Conservation (phyloP, 2,329 filamentous ascomycete genomes). For the Diplodia mutila region DNA sequence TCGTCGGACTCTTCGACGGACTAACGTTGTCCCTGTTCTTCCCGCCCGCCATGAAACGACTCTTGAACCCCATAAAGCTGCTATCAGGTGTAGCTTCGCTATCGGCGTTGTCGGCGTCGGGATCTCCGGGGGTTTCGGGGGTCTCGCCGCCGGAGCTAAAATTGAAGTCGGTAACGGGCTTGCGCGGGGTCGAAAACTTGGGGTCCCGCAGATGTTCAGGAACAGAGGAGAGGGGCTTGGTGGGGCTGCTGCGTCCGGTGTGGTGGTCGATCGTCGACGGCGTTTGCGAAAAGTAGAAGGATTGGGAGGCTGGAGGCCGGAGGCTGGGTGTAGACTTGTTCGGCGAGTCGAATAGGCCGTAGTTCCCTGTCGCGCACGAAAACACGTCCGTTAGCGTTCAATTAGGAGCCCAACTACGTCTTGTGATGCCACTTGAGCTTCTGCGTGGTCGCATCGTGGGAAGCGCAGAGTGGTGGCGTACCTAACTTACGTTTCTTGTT, state of each 20-base stretch:
- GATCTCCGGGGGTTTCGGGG: constrained; percentile 48
- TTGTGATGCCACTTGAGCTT: neutral
- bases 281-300: constrained; percentile 51
- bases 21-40: constrained; percentile 26
- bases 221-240: constrained; percentile 29
- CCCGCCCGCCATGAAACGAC: constrained; percentile 27
- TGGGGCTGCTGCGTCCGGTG: constrained; percentile 30
- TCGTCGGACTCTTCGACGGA: constrained; percentile 39
- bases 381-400: neutral
- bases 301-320: constrained; percentile 54
- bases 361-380: constrained; percentile 36
- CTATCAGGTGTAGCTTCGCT: constrained; percentile 49
- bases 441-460: constrained; percentile 44
- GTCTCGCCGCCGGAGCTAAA: constrained; percentile 56
- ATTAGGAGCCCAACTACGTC: constrained; percentile 6
- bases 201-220: constrained; percentile 35
- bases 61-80: constrained; percentile 28
- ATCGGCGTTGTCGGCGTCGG: constrained; percentile 40
- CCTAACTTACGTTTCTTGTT: constrained; percentile 46
- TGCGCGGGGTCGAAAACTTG: constrained; percentile 44
- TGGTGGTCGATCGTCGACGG: constrained; percentile 20
- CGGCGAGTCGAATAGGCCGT: constrained; percentile 17
- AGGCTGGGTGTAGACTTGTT: constrained; percentile 39
- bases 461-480: constrained; percentile 43
- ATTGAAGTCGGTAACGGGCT: constrained; percentile 43